Evolutionary conservation across 805 yeast genomes (phyloP).

Genomic region (Candida xyloterini): DNA sequence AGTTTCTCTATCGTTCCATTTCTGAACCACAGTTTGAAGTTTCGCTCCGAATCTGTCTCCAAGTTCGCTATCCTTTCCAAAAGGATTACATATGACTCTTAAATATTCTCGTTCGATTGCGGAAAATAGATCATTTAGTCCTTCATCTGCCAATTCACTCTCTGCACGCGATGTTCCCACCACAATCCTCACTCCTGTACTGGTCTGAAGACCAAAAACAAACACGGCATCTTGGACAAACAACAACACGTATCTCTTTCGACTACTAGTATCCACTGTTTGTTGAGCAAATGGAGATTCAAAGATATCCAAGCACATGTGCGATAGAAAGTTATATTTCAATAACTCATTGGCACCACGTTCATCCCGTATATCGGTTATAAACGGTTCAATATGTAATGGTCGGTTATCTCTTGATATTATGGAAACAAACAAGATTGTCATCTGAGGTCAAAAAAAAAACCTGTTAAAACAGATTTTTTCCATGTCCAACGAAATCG

Average conservation of each 20-base stretch:
- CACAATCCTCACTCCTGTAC: constrained; percentile 64
- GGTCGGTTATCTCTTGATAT: constrained; percentile 59
- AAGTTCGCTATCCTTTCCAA: constrained; percentile 33
- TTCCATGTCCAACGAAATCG: constrained; percentile 24
- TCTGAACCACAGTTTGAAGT: constrained; percentile 25
- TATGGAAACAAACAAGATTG: constrained; percentile 52
- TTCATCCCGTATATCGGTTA: constrained; percentile 25
- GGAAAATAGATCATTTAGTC: constrained; percentile 32
- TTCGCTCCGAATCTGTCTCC: constrained; percentile 28
- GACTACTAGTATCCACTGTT: constrained; percentile 11
- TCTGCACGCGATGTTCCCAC: constrained; percentile 47
- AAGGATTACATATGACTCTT: constrained; percentile 61
- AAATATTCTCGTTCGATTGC: constrained; percentile 54
- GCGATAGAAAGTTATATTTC: constrained; percentile 68
- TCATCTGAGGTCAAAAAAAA: constrained; percentile 17
- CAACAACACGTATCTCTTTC: constrained; percentile 42
- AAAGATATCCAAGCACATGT: constrained; percentile 71
- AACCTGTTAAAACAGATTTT: background rate
- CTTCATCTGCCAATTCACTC: constrained; percentile 21
- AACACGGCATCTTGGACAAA: constrained; percentile 66
- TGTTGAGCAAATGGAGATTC: constrained; percentile 40
- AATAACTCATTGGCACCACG: constrained; percentile 42
- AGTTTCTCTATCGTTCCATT: constrained; percentile 19
- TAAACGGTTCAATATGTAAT: constrained; percentile 55
- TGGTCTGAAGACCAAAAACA: constrained; percentile 67